phyloP scores from a whole-genome alignment of 352 stramenopile genomes.

The Globisporangium spinosum region DNA sequence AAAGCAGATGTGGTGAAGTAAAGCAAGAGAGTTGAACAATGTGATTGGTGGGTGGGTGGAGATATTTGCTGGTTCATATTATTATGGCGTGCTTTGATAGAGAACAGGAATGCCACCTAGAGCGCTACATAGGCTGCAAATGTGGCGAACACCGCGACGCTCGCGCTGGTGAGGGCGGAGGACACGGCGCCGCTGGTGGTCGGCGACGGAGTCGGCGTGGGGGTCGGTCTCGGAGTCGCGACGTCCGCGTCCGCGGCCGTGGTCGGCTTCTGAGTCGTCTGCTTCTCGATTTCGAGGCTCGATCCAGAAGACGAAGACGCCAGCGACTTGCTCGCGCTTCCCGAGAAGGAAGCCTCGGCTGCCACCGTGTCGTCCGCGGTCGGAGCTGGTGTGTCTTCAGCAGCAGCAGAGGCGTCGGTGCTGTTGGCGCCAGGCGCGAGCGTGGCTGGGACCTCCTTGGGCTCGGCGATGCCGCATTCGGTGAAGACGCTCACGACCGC shows the following conservation, averaged over 20 bases:
- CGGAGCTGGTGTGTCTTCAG: not conserved
- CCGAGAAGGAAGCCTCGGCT: not conserved
- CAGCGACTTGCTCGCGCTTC: constrained; percentile 3
- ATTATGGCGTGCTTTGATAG: not conserved
- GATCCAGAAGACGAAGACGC: constrained; percentile 7
- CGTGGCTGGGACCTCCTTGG: constrained; percentile 15
- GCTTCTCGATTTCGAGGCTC: not conserved
- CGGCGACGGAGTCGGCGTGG: not conserved
- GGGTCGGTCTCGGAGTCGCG: not conserved
- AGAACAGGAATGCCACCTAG: not conserved
- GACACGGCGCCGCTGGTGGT: not conserved
- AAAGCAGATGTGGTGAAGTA: not conserved
- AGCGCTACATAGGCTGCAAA: constrained; percentile 3
- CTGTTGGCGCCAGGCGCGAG: constrained; percentile 7
- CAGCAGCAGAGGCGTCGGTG: not conserved
- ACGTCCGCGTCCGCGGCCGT: not conserved
- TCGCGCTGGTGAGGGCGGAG: not conserved
- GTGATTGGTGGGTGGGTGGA: not conserved
- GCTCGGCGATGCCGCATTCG: constrained; percentile 19
- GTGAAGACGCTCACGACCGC: constrained; percentile 27
- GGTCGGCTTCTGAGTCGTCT: constrained; percentile 2
- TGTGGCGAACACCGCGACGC: not conserved
- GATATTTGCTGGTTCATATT: constrained; percentile 30
- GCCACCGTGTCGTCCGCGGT: not conserved
- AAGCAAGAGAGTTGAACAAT: not conserved